A percentile compares a stretch with the other conserved stretches of the same genome.
phyloP scores from a whole-genome alignment of 2,329 filamentous ascomycete species.

The Coniochaeta sp. region DNA sequence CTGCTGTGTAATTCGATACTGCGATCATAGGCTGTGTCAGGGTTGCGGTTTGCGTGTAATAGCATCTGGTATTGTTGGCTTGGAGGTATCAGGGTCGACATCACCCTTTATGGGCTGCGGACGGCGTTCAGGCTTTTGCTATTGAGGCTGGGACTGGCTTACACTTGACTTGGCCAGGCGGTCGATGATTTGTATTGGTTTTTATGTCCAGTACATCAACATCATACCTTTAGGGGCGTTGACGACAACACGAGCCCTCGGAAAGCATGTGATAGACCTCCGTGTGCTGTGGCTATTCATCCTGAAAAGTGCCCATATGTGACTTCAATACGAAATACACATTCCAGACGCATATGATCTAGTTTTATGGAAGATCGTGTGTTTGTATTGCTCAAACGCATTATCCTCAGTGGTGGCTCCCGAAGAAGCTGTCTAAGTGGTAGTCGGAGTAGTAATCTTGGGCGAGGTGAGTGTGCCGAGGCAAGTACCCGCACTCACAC shows the following conservation, averaged over 20 bases:
- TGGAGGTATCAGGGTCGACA: not conserved
- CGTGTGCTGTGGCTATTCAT: not conserved
- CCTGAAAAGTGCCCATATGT: not conserved
- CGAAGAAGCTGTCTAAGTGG: not conserved
- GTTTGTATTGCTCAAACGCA: not conserved
- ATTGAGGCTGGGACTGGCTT: not conserved
- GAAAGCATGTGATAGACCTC: not conserved
- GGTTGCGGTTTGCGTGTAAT: not conserved
- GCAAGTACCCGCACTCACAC: not conserved
- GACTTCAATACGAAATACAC: not conserved
- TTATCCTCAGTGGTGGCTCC: not conserved
- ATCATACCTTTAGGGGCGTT: not conserved
- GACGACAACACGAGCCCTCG: not conserved
- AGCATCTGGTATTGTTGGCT: not conserved
- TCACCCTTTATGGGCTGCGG: not conserved
- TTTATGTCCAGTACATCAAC: not conserved
- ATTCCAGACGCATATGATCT: not conserved
- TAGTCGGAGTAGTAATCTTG: not conserved
- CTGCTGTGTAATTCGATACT: constrained; percentile 60
- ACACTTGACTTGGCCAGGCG: not conserved
- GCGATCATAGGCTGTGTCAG: not conserved
- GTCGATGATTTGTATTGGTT: not conserved
- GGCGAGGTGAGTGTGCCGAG: not conserved
- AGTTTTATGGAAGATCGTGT: not conserved
- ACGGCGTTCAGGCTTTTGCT: not conserved